Evolutionary conservation across 2,329 filamentous ascomycete genomes (phyloP), one percentile per base, ranked within the genome.

Genomic region (Blastomyces gilchristii): DNA sequence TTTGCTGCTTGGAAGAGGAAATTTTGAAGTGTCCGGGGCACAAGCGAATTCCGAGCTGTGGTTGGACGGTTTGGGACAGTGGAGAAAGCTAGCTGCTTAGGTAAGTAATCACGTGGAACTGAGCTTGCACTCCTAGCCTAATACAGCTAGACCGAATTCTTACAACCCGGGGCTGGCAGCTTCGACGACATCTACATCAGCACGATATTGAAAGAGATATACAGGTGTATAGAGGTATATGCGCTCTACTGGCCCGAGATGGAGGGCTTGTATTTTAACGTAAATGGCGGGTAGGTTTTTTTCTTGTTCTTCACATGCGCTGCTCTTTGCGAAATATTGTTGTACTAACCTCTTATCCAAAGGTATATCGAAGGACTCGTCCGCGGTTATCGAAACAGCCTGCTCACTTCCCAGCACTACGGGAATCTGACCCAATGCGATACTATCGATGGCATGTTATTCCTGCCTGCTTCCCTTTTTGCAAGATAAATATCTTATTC

Each of bases 301-400:
- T 4, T 43, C 41, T 59, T 31, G 34, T 6, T 34, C 34, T 14
- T n/a, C n/a, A 25, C 25, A 39, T 58, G 8, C 11, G 34, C 25
- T 31, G 14, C 18, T 28, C 9, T 47, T 31, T 25, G 14, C n/a
- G n/a, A 4, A 25, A 25, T 58, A 25, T 39, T 43, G 12, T 1
- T n/a, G 28, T 47, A 34, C 64, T 70, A 52, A 69, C 71, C 70
- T 9, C 54, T 9, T 4, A 1, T 16, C 31, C 47, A 22, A 72
- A 96, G 92, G 79, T 97, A 96, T 79, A 87, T 97, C 75, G 94
- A 99, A 80, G 94, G 94, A 76, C 92, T 99, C 75, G 91, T 97
- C 72, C 90, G 94, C 72, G 94, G 94, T 67, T 99, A 97, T 80
- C 88, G 93, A 74, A 99, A 97, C 79, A 85, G 88, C 72, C 88